These are phyloP conservation scores for Penicillium ucsense DNA, from an alignment of 495 filamentous ascomycete species.

Conservation along the genomic window DNA sequence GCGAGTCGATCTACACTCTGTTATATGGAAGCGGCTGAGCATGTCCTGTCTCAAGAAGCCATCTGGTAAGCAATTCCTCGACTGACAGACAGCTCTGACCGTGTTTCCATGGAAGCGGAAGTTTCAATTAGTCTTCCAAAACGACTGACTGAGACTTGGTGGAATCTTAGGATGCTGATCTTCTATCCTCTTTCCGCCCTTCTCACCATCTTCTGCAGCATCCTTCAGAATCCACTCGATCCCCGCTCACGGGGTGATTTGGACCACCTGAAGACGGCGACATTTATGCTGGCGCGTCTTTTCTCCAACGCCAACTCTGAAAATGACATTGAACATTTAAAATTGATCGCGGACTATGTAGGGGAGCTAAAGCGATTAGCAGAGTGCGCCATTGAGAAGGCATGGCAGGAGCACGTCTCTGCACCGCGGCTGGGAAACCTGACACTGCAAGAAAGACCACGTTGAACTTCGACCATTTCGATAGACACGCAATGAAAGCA, in stretches of 20 bases:
- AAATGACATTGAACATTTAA: conserved; percentile 36
- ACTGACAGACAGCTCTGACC: too few relatives aligned
- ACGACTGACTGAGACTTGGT: too few relatives aligned
- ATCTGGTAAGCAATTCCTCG: conserved; percentile 31
- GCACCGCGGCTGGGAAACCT: not conserved
- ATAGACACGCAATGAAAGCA: too few relatives aligned
- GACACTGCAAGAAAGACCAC: too few relatives aligned
- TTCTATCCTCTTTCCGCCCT: conserved; percentile 46
- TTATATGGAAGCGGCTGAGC: conserved; percentile 32
- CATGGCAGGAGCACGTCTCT: conserved; percentile 25
- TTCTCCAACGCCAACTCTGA: conserved; percentile 27
- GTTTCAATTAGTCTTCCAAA: too few relatives aligned
- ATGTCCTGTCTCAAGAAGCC: conserved; percentile 32
- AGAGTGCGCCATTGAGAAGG: conserved; percentile 33
- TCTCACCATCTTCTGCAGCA: conserved; percentile 40
- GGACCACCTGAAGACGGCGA: conserved; percentile 28
- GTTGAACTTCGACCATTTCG: too few relatives aligned
- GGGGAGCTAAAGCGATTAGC: conserved; percentile 36
- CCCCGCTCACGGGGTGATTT: conserved; percentile 36
- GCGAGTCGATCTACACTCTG: conserved; percentile 42
- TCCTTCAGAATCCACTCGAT: conserved; percentile 38
- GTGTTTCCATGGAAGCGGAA: too few relatives aligned
- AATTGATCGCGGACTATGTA: conserved; percentile 39
- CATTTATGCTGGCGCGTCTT: conserved; percentile 32
- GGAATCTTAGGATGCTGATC: conserved; percentile 28